Conservation (phyloP, 176 grass and related monocot species). For the Zoysia japonica region DNA sequence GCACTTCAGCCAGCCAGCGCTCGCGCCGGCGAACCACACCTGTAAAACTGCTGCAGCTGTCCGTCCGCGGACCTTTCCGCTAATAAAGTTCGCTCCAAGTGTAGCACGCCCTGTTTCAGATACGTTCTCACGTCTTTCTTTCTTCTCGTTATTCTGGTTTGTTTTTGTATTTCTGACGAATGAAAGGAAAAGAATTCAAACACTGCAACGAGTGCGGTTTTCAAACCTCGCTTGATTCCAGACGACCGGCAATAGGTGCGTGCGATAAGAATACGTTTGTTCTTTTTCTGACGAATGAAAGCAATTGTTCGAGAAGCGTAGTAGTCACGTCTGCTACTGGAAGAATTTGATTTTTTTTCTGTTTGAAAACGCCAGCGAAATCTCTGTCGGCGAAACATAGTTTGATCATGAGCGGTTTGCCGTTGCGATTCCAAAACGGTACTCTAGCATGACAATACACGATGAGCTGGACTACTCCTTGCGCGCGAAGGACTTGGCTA, state of each 20-base stretch:
- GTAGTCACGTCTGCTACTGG: not conserved
- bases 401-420: not conserved
- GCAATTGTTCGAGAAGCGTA: not conserved
- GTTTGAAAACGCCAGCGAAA: not conserved
- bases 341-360: not conserved
- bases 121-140: not conserved
- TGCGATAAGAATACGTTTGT: not conserved
- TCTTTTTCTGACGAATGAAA: not conserved
- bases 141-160: not conserved
- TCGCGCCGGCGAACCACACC: not conserved
- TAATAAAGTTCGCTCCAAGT: not conserved
- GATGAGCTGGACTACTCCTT: constrained; percentile 26
- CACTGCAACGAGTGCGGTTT: not conserved
- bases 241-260: not conserved
- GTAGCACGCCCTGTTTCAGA: constrained; percentile 1
- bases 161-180: not conserved
- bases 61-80: not conserved
- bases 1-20: not conserved
- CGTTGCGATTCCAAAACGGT: constrained; percentile 7
- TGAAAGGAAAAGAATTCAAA: not conserved
- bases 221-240: not conserved
- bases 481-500: not conserved
- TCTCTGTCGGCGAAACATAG: not conserved
- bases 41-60: constrained; percentile 1
- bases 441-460: not conserved